Evolutionary conservation across 192 early-diverging fungal genomes (phyloP), one percentile per base, ranked within the genome.

Genomic region (Phycomyces blakesleeanus): DNA sequence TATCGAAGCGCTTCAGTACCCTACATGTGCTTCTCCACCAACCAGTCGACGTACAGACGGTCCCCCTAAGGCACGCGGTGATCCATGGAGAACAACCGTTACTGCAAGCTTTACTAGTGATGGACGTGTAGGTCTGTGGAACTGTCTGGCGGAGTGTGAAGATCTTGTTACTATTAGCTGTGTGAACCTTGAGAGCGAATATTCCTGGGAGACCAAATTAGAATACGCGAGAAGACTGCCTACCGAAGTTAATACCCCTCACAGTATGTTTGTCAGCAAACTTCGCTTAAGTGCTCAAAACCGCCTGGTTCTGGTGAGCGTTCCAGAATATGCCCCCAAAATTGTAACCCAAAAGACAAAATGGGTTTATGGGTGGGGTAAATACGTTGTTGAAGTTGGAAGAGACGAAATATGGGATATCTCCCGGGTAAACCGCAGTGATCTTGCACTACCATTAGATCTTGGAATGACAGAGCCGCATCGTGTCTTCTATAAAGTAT

Each of bases 371-470:
- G 64, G 65, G 21, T 79, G 78, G 78, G 50, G 47, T 0, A 61
- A 71, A 1, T 79, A 73, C 57, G 47, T 79, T 4, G 57, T 79
- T 4, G 78, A 79, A 29, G 61, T 79, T 11, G 66, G 68, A 6
- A 64, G 58, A 26, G 72, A 79, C n/a, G 70, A 79, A 42, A 55
- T 67, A 22, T 79, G 78, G 78, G 47, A 74, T 6, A 57, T 66
- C 22, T 9, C 29, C 5, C 49, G 49, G 6, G 27, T 70, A 2
- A 12, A 51, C 10, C 54, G 60, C 6, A 57, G 49, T 0, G 63
- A 59, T 20, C 51, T 37, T 20, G 53, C 41, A 15, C 41, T 75
- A 1, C 67, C 61, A 18, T 44, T 69, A 9, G 67, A 75, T 42
- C 42, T 75, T 26, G 53, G 63, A 0, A n/a, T 39, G 11, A 37